Percentiles rank a stretch among this genome's conserved stretches.
phyloP scores from a whole-genome alignment of 2,329 filamentous ascomycete species.

The Alternaria sp. region DNA sequence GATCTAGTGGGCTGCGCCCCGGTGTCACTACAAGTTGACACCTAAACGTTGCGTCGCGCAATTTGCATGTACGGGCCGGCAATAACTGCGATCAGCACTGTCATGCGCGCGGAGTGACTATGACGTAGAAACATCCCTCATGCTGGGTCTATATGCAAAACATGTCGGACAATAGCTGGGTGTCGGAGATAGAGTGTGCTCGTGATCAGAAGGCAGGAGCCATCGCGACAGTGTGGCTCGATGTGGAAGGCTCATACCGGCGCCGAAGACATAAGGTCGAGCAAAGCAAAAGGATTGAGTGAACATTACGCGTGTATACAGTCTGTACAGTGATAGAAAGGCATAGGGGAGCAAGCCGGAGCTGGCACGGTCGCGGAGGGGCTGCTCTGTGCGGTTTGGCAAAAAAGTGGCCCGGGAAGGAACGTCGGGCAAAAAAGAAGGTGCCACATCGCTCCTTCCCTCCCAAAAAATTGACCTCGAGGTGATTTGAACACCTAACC shows the following conservation, averaged over 20 bases:
- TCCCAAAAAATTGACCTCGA: conserved; percentile 8
- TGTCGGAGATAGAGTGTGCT: background rate
- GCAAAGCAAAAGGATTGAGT: background rate
- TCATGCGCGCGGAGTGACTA: conserved; percentile 4
- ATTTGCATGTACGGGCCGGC: background rate
- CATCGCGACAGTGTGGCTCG: background rate
- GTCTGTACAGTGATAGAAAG: background rate
- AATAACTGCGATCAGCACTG: background rate
- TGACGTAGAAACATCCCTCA: background rate
- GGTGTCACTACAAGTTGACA: background rate
- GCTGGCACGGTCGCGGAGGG: background rate
- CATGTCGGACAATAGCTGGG: background rate
- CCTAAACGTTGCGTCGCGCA: background rate
- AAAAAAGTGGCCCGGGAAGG: background rate
- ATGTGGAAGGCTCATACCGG: background rate
- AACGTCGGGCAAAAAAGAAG: background rate
- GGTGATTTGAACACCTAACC: conserved; percentile 21
- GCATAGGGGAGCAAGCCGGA: background rate
- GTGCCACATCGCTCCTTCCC: background rate
- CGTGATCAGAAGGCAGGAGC: background rate
- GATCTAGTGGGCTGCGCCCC: background rate
- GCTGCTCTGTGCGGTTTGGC: background rate
- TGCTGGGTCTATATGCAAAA: background rate
- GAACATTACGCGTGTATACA: background rate
- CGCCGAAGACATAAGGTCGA: background rate